Base-by-base conservation (phyloP, 2,329 filamentous ascomycete genomes). In the Colletotrichum camelliae region DNA sequence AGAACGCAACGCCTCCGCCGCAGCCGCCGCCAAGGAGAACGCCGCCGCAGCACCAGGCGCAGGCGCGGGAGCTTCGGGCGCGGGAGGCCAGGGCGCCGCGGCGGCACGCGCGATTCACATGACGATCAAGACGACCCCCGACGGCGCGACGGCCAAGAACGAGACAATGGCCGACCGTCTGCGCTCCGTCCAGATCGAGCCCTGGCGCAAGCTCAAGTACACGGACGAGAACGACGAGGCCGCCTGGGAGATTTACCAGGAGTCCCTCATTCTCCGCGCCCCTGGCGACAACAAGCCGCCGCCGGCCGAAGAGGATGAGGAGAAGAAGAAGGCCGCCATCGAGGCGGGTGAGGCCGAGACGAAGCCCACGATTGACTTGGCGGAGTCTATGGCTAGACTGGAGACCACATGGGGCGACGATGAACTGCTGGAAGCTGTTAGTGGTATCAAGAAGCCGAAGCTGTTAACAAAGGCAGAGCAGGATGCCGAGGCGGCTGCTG, bases 21-120 rank as follows among this genome's bases (percentile, higher is more conserved):
- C 84, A 65, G 84, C 86, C 43, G 81, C 86, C 82, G 61, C 61
- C 33, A 64, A 64, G 61, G 61, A 64, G 33, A 87, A 88, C 58
- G 79, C 80, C 18, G 81, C 85, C 16, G 81, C 83, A 13, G 84
- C 84, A 64, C 84, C 86, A 39, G 80, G 86, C 82, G 80, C 84
- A 61, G 82, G 83, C 29, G 78, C 82, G 18, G 79, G 78, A 7
- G 82, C 80, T 7, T 76, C 85, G 80, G 80, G 82, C 1, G 78
- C 85, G 81, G 78, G 82, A 81, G 72, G 83, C 81, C 78, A 86
- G 83, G 78, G 84, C 9, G 84, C 86, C 6, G 91, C 93, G 77
- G 93, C 93, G 77, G 93, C 94, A 29, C 93, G 94, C 77, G 93
- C 95, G 18, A 95, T 98, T 80, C 94, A 97, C 84, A 95, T 98